Percentiles rank a stretch among this genome's conserved stretches.
phyloP scores from a whole-genome alignment of 306 rosid species.

The Sicyos baderoa region DNA sequence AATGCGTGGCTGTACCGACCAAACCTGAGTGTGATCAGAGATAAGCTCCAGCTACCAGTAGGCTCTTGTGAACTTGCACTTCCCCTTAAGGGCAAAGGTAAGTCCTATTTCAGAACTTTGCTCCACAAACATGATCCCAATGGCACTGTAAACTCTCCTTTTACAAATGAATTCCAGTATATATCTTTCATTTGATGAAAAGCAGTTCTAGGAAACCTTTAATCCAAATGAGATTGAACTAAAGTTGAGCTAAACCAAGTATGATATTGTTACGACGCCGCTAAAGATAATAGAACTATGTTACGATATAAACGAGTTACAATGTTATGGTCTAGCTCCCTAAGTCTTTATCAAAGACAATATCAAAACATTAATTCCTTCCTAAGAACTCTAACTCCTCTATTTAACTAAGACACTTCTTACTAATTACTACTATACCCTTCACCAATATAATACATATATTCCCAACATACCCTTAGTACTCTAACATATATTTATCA shows the following conservation, averaged over 20 bases:
- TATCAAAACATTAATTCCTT: no score
- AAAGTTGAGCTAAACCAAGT: constrained; percentile 1
- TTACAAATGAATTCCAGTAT: background rate
- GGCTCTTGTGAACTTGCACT: constrained; percentile 94
- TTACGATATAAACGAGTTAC: no score
- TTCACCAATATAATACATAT: no score
- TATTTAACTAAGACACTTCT: no score
- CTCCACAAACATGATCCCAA: constrained; percentile 7
- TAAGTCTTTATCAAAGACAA: no score
- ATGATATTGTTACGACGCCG: background rate
- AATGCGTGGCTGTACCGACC: constrained; percentile 74
- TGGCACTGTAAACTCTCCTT: background rate
- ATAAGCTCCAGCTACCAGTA: constrained; percentile 64
- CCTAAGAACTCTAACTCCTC: no score
- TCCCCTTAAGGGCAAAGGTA: constrained; percentile 74
- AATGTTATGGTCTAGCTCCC: no score
- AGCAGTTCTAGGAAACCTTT: background rate
- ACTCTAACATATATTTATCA: no score
- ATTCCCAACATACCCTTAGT: no score
- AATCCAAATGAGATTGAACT: background rate
- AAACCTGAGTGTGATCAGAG: constrained; percentile 54
- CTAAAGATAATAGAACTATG: no score
- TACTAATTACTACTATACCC: no score
- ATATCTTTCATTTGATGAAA: background rate
- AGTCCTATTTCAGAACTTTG: constrained; percentile 18